Conservation (phyloP, 2,329 filamentous ascomycete species). For the Fulvia fulva region DNA sequence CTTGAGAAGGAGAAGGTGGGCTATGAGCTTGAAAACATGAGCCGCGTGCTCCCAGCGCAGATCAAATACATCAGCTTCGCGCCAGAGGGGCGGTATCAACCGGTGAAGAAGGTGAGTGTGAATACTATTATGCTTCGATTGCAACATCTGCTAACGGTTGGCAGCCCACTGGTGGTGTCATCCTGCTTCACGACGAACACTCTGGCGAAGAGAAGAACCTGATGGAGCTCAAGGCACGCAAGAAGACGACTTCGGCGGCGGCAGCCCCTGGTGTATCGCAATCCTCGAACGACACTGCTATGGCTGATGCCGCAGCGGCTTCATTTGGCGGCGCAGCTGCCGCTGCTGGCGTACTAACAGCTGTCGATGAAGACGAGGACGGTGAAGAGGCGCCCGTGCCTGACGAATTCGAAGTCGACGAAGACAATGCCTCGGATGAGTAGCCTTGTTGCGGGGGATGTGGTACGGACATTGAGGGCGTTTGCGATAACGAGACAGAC, state of each 20-base stretch:
- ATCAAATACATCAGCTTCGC: constrained; percentile 95
- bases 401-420: constrained; percentile 73
- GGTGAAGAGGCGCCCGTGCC: constrained; percentile 69
- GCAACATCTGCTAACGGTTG: constrained; percentile 39
- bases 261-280: constrained; percentile 34
- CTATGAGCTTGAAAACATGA: constrained; percentile 96
- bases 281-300: constrained; percentile 31
- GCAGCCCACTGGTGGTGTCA: constrained; percentile 86
- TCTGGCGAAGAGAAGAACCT: constrained; percentile 74
- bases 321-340: constrained; percentile 30
- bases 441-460: neutral
- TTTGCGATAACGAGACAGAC: neutral
- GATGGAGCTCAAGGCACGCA: constrained; percentile 90
- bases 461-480: neutral
- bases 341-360: constrained; percentile 73
- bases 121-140: neutral
- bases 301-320: constrained; percentile 24
- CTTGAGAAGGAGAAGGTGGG: constrained; percentile 93
- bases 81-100: constrained; percentile 76
- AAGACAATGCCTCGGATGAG: constrained; percentile 46
- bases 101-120: constrained; percentile 74
- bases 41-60: constrained; percentile 83
- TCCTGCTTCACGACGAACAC: constrained; percentile 81
- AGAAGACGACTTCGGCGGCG: constrained; percentile 51
- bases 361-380: constrained; percentile 80